Evolutionary conservation across 2,329 filamentous ascomycete genomes (phyloP), one percentile per base, ranked within the genome.

Genomic region (Mycosphaerella arachidis): DNA sequence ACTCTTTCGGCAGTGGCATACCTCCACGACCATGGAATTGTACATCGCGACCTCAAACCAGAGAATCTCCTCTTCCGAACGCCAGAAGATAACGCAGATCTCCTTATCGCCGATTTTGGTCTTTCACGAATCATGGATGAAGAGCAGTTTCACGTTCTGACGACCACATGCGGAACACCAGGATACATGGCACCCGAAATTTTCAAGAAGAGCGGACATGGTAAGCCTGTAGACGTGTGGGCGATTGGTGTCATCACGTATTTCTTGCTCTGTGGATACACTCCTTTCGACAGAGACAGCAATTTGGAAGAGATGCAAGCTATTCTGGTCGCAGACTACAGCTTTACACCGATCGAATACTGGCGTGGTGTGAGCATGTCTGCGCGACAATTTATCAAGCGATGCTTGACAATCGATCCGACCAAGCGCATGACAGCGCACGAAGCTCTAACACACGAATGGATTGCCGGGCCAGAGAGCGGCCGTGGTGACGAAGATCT

Each of bases 251-350:
- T 99, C 48, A 99, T 99, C 72, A 97, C 94, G 33, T 99, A 97
- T 80, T 99, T 99, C 79, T 81, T 99, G 31, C 87, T 99, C 54
- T 97, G 94, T 76, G 94, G 94, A 60, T 97, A 97, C 78, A 99
- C 94, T 0, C 94, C 94, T 12, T 99, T 99, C 74, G 94, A 99
- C 77, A 89, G 94, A 58, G 94, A 97, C 76, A 93, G 87, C 69
- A 96, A 99, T 77, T 87, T 97, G 71, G 94, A 99, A 79, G 94
- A 99, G 79, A 97, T 99, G 93, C 93, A 97, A 79, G 94, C 94
- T 68, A 99, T 99, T 73, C 85, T 97, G 58, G 90, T 92, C 63
- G 94, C 94, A 61, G 93, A 97, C 79, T 99, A 97, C 81, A 90
- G 86, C 72, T 99, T 97, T 76, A 93, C 91, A 4, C 94, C 94